A percentile compares a stretch with the other conserved stretches of the same genome.
Evolutionary conservation across 2,329 filamentous ascomycete species (phyloP).

Genomic region (Polychaeton citri): DNA sequence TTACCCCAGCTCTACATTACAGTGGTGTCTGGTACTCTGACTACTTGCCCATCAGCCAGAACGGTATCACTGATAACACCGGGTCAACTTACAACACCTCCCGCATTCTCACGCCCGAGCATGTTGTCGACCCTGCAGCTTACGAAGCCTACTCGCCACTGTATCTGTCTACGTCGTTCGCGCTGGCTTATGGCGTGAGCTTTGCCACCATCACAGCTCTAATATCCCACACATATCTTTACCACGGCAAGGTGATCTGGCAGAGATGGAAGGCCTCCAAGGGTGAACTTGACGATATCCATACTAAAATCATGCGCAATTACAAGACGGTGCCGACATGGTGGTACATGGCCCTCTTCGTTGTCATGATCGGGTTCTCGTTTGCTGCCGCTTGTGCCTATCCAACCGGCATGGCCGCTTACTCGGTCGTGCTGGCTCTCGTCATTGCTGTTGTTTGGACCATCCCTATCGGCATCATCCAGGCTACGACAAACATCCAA

Average conservation of each 20-base stretch:
- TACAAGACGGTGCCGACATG: slow-evolving; percentile 69
- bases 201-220: slow-evolving; percentile 71
- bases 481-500: slow-evolving; percentile 65
- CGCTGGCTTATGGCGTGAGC: slow-evolving; percentile 72
- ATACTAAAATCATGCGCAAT: slow-evolving; percentile 68
- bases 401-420: slow-evolving; percentile 73
- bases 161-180: slow-evolving; percentile 76
- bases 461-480: slow-evolving; percentile 82
- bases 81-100: slow-evolving; percentile 76
- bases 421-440: slow-evolving; percentile 65
- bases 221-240: slow-evolving; percentile 68
- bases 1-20: slow-evolving; percentile 36
- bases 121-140: slow-evolving; percentile 61
- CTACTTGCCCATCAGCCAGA: slow-evolving; percentile 76
- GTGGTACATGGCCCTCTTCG: slow-evolving; percentile 47
- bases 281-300: slow-evolving; percentile 52
- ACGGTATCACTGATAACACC: slow-evolving; percentile 72
- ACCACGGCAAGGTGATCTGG: slow-evolving; percentile 77
- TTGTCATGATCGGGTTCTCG: slow-evolving; percentile 10
- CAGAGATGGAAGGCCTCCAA: slow-evolving; percentile 52
- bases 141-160: slow-evolving; percentile 71
- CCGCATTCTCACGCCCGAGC: slow-evolving; percentile 64
- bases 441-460: slow-evolving; percentile 68
- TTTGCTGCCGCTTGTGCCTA: slow-evolving; percentile 33
- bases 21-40: slow-evolving; percentile 65